phyloP scores from a whole-genome alignment of 2,329 filamentous ascomycete species.

The Paramyrothecium roridum region DNA sequence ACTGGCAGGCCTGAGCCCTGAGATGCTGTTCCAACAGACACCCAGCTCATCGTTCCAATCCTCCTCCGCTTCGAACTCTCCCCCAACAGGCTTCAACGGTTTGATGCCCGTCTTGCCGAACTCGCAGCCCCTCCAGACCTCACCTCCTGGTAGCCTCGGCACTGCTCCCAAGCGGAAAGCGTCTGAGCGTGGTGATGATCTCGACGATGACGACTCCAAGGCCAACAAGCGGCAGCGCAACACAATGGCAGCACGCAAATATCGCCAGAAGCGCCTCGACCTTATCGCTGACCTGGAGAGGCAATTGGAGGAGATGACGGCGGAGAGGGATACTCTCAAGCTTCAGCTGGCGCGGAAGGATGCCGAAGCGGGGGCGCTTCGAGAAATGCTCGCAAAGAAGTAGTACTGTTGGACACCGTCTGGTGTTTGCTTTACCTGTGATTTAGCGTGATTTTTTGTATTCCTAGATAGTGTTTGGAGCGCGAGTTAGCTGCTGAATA shows the following conservation, averaged over 20 bases:
- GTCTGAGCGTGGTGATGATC: slow-evolving; percentile 14
- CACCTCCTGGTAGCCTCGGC: background rate
- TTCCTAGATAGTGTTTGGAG: too few species aligned
- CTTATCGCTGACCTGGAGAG: slow-evolving; percentile 60
- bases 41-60: background rate
- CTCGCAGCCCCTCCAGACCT: too few species aligned
- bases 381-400: slow-evolving; percentile 40
- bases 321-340: slow-evolving; percentile 61
- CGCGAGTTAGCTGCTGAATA: too few species aligned
- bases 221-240: slow-evolving; percentile 62
- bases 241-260: slow-evolving; percentile 68
- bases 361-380: slow-evolving; percentile 60
- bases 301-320: slow-evolving; percentile 54
- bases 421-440: too few species aligned
- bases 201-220: slow-evolving; percentile 14
- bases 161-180: background rate
- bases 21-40: background rate
- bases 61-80: background rate
- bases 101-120: too few species aligned
- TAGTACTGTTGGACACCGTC: slow-evolving; percentile 8
- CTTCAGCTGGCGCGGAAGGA: slow-evolving; percentile 62
- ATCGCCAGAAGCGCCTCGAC: slow-evolving; percentile 68
- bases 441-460: too few species aligned
- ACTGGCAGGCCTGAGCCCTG: background rate
- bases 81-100: too few species aligned